These are phyloP conservation scores for Aspergillus vadensis DNA, from an alignment of 2,329 filamentous ascomycete species.

Conservation along the genomic window DNA sequence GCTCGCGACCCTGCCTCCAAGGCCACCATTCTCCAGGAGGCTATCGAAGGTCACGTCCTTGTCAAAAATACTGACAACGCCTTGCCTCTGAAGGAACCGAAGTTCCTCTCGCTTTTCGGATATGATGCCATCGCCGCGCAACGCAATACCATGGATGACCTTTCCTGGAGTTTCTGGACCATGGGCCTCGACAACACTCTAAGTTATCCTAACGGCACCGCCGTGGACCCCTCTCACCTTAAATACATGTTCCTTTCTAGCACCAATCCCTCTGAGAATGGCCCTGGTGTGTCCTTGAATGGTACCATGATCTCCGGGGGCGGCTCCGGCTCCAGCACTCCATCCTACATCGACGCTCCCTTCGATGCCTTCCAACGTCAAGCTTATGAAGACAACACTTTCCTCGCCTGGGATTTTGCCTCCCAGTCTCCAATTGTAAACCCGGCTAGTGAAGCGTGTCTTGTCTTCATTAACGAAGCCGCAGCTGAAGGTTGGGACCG, in stretches of 20 bases:
- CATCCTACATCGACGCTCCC: conserved; percentile 54
- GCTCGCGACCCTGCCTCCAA: conserved; percentile 50
- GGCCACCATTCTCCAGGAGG: conserved; percentile 49
- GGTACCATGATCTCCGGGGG: conserved; percentile 53
- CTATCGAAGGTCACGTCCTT: conserved; percentile 59
- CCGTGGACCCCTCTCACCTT: conserved; percentile 14
- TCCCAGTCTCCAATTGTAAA: conserved; percentile 53
- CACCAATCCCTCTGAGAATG: conserved; percentile 23
- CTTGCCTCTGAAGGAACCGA: conserved; percentile 47
- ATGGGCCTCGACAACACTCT: conserved; percentile 6
- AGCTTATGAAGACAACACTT: conserved; percentile 58
- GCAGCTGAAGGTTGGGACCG: conserved; percentile 40
- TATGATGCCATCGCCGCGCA: conserved; percentile 53
- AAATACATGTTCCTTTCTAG: conserved; percentile 24
- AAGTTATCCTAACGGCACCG: conserved; percentile 15
- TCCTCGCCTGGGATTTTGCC: conserved; percentile 62
- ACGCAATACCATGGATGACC: conserved; percentile 34
- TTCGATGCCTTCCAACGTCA: conserved; percentile 58
- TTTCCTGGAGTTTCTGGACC: conserved; percentile 5
- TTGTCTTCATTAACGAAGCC: conserved; percentile 63
- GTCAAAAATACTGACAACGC: conserved; percentile 54
- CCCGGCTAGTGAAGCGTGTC: conserved; percentile 23
- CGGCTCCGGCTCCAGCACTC: conserved; percentile 53
- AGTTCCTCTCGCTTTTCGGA: conserved; percentile 56
- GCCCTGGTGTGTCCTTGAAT: conserved; percentile 42